These are phyloP conservation scores for Chlorella ohadii DNA, from an alignment of 139 green algal genomes.

Conservation along the genomic window DNA sequence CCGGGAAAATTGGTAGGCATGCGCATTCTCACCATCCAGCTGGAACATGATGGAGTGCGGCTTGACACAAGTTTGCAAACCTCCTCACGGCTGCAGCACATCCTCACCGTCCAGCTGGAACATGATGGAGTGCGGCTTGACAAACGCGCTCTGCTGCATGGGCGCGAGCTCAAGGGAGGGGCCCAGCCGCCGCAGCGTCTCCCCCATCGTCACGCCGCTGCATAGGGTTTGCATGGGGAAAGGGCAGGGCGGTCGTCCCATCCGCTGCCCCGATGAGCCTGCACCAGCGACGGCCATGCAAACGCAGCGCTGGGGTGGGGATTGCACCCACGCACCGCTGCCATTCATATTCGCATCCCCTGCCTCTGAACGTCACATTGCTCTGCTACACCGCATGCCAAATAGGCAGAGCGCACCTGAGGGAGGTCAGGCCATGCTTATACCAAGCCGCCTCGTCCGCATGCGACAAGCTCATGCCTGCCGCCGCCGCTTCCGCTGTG, in stretches of 20 bases:
- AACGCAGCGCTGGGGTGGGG: no score
- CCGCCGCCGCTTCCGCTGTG: neutral
- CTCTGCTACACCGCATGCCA: no score
- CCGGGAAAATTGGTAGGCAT: no score
- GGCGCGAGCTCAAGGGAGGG: slow-evolving; percentile 25
- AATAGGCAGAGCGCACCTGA: neutral
- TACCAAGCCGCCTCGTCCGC: slow-evolving; percentile 15
- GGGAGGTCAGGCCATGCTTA: slow-evolving; percentile 33
- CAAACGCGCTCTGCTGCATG: slow-evolving; percentile 50
- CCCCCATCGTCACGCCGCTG: slow-evolving; percentile 27
- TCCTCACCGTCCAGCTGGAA: slow-evolving; percentile 67
- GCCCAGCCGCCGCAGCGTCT: slow-evolving; percentile 48
- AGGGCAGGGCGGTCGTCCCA: no score
- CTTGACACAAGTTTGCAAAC: no score
- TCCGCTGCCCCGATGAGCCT: no score
- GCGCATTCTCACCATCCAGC: slow-evolving; percentile 67
- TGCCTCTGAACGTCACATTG: no score
- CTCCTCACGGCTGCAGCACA: no score
- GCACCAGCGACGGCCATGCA: no score
- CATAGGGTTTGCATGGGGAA: no score
- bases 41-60: slow-evolving; percentile 61
- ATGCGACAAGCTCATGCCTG: slow-evolving; percentile 15
- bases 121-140: slow-evolving; percentile 60
- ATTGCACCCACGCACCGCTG: no score
- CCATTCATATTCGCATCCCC: no score